A percentile compares a stretch with the other conserved stretches of the same genome.
Conservation (phyloP, 306 rosid species). For the Urtica urens region DNA sequence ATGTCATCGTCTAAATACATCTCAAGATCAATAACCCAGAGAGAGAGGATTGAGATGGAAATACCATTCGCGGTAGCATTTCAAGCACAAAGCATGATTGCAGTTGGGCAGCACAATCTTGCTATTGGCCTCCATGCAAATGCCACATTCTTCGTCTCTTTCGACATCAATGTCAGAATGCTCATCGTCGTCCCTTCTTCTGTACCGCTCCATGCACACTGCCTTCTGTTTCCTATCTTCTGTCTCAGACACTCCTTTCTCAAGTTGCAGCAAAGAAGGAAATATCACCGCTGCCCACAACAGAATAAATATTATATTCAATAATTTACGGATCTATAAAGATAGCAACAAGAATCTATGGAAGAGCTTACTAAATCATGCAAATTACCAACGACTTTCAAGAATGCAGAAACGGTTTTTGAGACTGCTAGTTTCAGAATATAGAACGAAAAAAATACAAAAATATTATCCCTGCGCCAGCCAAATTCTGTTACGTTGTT, state of each 20-base stretch:
- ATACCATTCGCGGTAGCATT: slow-evolving; percentile 94
- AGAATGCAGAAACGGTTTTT: too few relatives aligned
- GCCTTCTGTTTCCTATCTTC: slow-evolving; percentile 88
- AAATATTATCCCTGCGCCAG: too few relatives aligned
- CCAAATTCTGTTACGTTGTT: too few relatives aligned
- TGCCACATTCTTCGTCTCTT: slow-evolving; percentile 96
- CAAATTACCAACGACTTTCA: too few relatives aligned
- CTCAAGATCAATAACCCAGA: neutral
- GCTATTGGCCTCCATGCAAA: slow-evolving; percentile 84
- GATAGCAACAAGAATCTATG: too few relatives aligned
- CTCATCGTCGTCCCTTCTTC: slow-evolving; percentile 63
- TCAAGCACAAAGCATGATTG: slow-evolving; percentile 85
- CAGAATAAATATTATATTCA: too few relatives aligned
- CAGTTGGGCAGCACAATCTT: slow-evolving; percentile 87
- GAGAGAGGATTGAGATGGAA: slow-evolving; percentile 9
- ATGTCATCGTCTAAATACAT: neutral
- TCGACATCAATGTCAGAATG: slow-evolving; percentile 61
- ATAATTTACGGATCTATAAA: slow-evolving; percentile 21
- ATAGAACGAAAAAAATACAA: too few relatives aligned
- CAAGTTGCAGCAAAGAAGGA: slow-evolving; percentile 85
- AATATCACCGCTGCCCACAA: slow-evolving; percentile 62
- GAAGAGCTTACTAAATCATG: too few relatives aligned
- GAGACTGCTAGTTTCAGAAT: too few relatives aligned
- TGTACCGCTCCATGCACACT: slow-evolving; percentile 72
- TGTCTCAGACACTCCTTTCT: slow-evolving; percentile 66